Evolutionary conservation across 2,329 filamentous ascomycete genomes (phyloP).

Genomic region (Arthrobotrys musiformis): DNA sequence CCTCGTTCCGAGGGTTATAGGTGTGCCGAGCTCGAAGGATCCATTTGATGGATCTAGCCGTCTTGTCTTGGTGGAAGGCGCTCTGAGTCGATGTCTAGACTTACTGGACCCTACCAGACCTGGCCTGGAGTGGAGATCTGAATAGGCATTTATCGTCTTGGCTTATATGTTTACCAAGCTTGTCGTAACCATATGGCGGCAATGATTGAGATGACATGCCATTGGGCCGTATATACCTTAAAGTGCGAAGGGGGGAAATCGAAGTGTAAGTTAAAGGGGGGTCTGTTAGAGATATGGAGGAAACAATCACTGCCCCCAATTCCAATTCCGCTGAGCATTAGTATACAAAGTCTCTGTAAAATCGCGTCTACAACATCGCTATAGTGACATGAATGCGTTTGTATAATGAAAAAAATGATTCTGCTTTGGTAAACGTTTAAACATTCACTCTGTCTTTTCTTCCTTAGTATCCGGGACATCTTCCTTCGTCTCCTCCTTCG

Average conservation of each 20-base stretch:
- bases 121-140: no score
- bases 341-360: background rate
- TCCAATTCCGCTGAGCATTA: background rate
- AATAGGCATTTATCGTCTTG: no score
- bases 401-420: background rate
- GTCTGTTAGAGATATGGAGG: no score
- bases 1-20: background rate
- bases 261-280: background rate
- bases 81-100: background rate
- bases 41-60: background rate
- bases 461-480: constrained; percentile 36
- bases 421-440: background rate
- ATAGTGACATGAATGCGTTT: background rate
- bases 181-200: no score
- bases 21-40: background rate
- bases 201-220: no score
- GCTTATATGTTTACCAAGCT: background rate
- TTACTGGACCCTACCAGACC: background rate
- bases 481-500: background rate
- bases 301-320: background rate
- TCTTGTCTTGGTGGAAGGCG: background rate
- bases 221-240: no score
- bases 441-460: constrained; percentile 26
- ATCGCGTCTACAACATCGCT: background rate
- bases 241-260: no score